These are phyloP conservation scores for Friedmanniomyces endolithicus DNA, from an alignment of 495 filamentous ascomycete species.

Conservation along the genomic window DNA sequence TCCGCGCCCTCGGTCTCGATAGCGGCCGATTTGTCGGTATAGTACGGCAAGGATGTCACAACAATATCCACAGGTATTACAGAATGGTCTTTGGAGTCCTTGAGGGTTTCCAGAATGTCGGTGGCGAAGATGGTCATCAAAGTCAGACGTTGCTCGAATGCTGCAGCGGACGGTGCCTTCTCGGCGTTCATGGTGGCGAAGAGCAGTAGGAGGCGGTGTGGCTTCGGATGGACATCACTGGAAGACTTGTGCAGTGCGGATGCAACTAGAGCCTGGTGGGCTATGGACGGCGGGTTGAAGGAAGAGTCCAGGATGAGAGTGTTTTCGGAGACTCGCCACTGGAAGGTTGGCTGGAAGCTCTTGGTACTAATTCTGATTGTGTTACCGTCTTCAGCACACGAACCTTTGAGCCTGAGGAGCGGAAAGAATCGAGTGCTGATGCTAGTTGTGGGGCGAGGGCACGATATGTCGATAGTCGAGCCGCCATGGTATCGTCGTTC, in stretches of 20 bases:
- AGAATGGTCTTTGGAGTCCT: constrained; percentile 13
- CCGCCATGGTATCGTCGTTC: constrained; percentile 2
- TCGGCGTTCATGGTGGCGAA: constrained; percentile 89
- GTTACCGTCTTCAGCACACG: constrained; percentile 15
- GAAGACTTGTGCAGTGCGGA: constrained; percentile 44
- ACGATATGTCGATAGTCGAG: constrained; percentile 5
- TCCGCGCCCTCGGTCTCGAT: constrained; percentile 36
- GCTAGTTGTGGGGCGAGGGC: constrained; percentile 8
- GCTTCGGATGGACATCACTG: constrained; percentile 12
- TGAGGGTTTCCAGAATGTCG: constrained; percentile 35
- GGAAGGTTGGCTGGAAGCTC: not conserved
- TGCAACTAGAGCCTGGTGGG: constrained; percentile 63
- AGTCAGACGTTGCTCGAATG: constrained; percentile 65
- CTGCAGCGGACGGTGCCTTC: constrained; percentile 71
- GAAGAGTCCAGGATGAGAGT: constrained; percentile 86
- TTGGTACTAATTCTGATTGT: constrained; percentile 1
- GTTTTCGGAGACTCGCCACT: constrained; percentile 27
- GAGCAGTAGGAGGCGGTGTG: constrained; percentile 58
- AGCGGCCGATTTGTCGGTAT: constrained; percentile 66
- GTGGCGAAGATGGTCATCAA: constrained; percentile 79
- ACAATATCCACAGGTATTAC: constrained; percentile 55
- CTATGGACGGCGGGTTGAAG: constrained; percentile 85
- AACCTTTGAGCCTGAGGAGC: constrained; percentile 15
- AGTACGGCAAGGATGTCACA: constrained; percentile 71
- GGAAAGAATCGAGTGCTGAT: constrained; percentile 15